Percentiles rank a stretch among this genome's conserved stretches.
Evolutionary conservation across 805 yeast species (phyloP).

Genomic region (Zygoascus flipseniorum): DNA sequence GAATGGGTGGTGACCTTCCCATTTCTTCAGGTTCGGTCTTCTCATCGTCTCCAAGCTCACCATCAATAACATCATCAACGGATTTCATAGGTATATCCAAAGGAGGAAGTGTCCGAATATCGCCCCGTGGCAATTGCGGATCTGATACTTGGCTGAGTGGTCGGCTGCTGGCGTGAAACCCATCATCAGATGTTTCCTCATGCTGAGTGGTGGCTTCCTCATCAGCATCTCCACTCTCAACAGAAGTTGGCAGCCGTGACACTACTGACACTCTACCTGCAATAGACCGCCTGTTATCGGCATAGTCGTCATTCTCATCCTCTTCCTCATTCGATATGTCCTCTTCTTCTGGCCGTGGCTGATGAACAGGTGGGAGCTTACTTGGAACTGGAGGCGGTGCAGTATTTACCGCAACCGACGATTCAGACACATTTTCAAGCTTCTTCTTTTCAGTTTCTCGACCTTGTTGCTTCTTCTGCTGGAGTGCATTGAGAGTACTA

Average conservation of each 20-base stretch:
- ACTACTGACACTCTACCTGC: not conserved
- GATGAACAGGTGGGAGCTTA: slow-evolving; percentile 1
- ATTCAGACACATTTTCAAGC: slow-evolving; percentile 4
- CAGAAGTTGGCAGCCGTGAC: not conserved
- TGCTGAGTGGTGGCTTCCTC: not conserved
- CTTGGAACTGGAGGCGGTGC: not conserved
- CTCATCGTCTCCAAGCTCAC: slow-evolving; percentile 24
- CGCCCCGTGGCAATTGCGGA: not conserved
- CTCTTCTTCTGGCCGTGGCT: slow-evolving; percentile 6
- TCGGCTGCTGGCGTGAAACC: not conserved
- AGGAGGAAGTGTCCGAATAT: not conserved
- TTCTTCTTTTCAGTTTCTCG: not conserved
- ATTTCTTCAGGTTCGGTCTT: slow-evolving; percentile 21
- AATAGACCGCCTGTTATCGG: not conserved
- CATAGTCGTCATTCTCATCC: slow-evolving; percentile 2
- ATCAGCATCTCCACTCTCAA: slow-evolving; percentile 2
- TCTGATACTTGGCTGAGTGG: not conserved
- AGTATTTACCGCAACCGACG: not conserved
- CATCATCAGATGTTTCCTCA: not conserved
- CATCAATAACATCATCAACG: slow-evolving; percentile 12
- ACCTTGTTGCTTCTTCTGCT: slow-evolving; percentile 3
- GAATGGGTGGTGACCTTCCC: not conserved
- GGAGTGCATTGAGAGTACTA: slow-evolving; percentile 21
- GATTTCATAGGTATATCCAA: not conserved
- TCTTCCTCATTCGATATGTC: slow-evolving; percentile 1